phyloP scores from a whole-genome alignment of 768 basidiomycete species.

The Baorangia bicolor region DNA sequence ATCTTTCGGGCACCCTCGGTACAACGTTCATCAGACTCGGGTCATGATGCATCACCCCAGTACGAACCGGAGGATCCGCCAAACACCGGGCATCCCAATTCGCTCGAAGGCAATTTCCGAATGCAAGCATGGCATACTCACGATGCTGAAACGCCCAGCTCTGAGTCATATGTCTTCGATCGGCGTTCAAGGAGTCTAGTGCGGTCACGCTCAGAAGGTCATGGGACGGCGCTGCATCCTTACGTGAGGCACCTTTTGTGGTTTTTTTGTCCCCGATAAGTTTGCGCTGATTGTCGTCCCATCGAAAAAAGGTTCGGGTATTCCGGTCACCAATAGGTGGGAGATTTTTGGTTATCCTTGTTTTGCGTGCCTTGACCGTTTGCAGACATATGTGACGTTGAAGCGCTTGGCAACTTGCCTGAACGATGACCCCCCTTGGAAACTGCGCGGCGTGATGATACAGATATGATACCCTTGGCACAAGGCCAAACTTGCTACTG shows the following conservation, averaged over 20 bases:
- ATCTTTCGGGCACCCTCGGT: slow-evolving; percentile 21
- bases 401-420: slow-evolving; percentile 21
- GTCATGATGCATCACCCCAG: slow-evolving; percentile 37
- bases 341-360: background rate
- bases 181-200: slow-evolving; percentile 27
- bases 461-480: slow-evolving; percentile 1
- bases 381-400: slow-evolving; percentile 30
- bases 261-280: background rate
- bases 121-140: slow-evolving; percentile 25
- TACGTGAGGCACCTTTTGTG: slow-evolving; percentile 23
- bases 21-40: slow-evolving; percentile 21
- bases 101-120: slow-evolving; percentile 23
- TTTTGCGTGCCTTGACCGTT: slow-evolving; percentile 2
- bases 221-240: slow-evolving; percentile 24
- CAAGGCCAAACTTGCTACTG: background rate
- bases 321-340: slow-evolving; percentile 35
- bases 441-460: background rate
- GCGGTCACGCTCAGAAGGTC: slow-evolving; percentile 32
- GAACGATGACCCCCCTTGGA: slow-evolving; percentile 22
- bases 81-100: slow-evolving; percentile 12
- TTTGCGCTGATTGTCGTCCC: slow-evolving; percentile 7
- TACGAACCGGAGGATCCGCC: slow-evolving; percentile 38
- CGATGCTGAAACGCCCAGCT: slow-evolving; percentile 9
- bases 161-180: slow-evolving; percentile 30
- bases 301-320: slow-evolving; percentile 26